Percentiles rank a stretch among this genome's conserved stretches.
phyloP scores from a whole-genome alignment of 1,284 basidiomycete species.

The Inonotus hispidus region DNA sequence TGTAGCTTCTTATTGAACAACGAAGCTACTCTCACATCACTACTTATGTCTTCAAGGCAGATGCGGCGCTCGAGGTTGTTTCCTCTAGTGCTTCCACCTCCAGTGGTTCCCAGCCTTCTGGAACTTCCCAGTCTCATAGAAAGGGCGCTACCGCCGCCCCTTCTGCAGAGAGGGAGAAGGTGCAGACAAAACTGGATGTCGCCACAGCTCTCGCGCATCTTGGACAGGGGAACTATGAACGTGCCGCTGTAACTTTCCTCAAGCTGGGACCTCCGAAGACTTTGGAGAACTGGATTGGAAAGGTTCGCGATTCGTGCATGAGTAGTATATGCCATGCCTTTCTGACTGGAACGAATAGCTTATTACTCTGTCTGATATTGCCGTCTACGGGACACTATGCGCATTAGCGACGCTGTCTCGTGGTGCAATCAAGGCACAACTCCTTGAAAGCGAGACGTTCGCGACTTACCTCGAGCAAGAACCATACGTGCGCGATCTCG shows the following conservation, averaged over 20 bases:
- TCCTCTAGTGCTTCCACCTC: constrained; percentile 19
- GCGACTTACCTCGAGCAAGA: constrained; percentile 80
- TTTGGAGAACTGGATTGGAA: constrained; percentile 67
- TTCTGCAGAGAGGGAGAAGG: constrained; percentile 49
- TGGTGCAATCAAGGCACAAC: constrained; percentile 57
- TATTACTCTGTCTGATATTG: constrained; percentile 72
- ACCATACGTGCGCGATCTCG: constrained; percentile 75
- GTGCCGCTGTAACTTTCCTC: constrained; percentile 67
- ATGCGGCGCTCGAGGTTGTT: constrained; percentile 72
- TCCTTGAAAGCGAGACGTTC: constrained; percentile 69
- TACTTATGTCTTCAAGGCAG: constrained; percentile 88
- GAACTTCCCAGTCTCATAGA: constrained; percentile 23
- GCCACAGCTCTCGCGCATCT: constrained; percentile 71
- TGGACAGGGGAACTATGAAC: constrained; percentile 66
- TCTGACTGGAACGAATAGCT: constrained; percentile 39
- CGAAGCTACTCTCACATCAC: constrained; percentile 77
- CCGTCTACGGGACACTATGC: constrained; percentile 77
- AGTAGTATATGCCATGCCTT: neutral
- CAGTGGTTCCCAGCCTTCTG: constrained; percentile 21
- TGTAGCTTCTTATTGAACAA: constrained; percentile 75
- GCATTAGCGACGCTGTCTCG: constrained; percentile 73
- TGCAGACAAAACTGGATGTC: constrained; percentile 75
- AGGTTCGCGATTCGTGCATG: constrained; percentile 34
- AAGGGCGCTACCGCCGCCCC: constrained; percentile 29
- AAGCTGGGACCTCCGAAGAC: constrained; percentile 59